Evolutionary conservation across 306 rosid genomes (phyloP).

Genomic region (Cicer yamashitae): DNA sequence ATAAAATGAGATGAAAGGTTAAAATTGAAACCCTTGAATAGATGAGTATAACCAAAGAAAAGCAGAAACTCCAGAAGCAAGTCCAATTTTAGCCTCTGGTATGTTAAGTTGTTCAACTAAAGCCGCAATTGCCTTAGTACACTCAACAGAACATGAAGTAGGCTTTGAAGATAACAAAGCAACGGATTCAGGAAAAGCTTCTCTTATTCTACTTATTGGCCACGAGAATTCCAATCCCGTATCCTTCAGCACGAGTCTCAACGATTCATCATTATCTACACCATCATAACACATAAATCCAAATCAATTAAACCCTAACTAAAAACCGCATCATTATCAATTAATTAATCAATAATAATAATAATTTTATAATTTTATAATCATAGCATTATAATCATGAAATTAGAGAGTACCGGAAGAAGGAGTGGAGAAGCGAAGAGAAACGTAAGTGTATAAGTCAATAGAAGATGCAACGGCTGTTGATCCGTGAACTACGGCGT

Average conservation of each 20-base stretch:
- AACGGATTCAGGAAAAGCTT: constrained; percentile 54
- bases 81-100: constrained; percentile 69
- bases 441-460: constrained; percentile 70
- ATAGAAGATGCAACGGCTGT: constrained; percentile 93
- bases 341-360: too few species aligned
- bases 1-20: not conserved
- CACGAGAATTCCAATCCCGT: constrained; percentile 78
- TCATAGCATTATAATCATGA: too few species aligned
- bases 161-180: constrained; percentile 56
- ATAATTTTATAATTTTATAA: too few species aligned
- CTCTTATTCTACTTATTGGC: constrained; percentile 68
- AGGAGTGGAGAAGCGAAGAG: constrained; percentile 74
- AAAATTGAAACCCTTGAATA: constrained; percentile 68
- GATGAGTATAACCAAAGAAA: constrained; percentile 89
- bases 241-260: constrained; percentile 76
- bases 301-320: not conserved
- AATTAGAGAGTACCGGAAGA: constrained; percentile 58
- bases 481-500: constrained; percentile 96
- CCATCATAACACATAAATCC: not conserved
- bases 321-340: not conserved
- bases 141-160: constrained; percentile 66
- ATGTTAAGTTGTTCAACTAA: constrained; percentile 69
- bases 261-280: constrained; percentile 61
- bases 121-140: constrained; percentile 61
- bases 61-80: constrained; percentile 81